Evolutionary conservation across 2,329 filamentous ascomycete genomes (phyloP), one percentile per base, ranked within the genome.

Genomic region (Trichoderma sp.): DNA sequence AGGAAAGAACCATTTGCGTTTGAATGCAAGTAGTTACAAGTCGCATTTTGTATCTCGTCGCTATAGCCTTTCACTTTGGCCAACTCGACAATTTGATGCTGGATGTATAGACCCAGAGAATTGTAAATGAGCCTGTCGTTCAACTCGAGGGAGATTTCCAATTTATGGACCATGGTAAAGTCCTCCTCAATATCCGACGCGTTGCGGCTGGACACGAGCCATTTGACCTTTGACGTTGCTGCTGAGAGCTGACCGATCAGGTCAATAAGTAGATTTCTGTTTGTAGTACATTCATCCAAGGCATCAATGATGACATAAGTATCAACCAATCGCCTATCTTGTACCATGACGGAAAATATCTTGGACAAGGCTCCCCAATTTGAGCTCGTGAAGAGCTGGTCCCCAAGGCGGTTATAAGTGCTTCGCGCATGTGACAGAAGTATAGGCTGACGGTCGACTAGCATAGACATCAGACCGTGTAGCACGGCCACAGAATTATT

Each of bases 231-330:
- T 5, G 0, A 31, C 1, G 76, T 76, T 8, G 83, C 72, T 1
- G 35, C 40, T 43, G 40, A 43, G n/a, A 43, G 19, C 16, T 75
- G 62, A 16, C 72, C 56, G 58, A 84, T 77, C 14, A 83, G 70
- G 0, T 78, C 57, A 14, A 85, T 73, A 4, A 85, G 79, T 49
- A 76, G 57, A 43, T 55, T 68, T 81, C 84, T 37, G 16, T 61
- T 40, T 43, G n/a, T 29, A 1, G 13, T 40, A 35, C 68, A 70
- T 72, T 86, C 83, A 68, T 86, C 83, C 0, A 86, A 79, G 1
- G 82, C 83, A 73, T 86, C 82, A 55, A 86, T 73, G 14, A 85
- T 70, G 5, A 86, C 63, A 70, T 77, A 77, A 0, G 74, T 76
- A 0, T 14, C 70, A 5, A 0, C 73, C 19, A 3, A 81, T 65